Conservation (phyloP, 495 filamentous ascomycete species). For the Annulohypoxylon nitens region DNA sequence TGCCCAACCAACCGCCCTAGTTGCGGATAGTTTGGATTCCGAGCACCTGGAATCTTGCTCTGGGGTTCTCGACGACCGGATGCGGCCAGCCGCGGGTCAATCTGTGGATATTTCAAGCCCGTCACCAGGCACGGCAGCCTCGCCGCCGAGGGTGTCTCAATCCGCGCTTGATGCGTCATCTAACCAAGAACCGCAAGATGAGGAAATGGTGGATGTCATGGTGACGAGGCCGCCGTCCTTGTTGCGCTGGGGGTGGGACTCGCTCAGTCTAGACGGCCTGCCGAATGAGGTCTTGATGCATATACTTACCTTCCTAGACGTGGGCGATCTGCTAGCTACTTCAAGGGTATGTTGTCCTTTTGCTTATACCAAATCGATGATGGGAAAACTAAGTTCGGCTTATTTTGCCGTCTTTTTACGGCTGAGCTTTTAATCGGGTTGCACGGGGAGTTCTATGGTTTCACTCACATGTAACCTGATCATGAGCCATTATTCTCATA, state of each 20-base stretch:
- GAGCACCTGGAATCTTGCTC: slow-evolving; percentile 31
- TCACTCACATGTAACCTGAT: slow-evolving; percentile 41
- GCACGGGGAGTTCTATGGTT: slow-evolving; percentile 8
- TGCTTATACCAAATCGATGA: slow-evolving; percentile 22
- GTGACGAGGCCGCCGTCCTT: slow-evolving; percentile 30
- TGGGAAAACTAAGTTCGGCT: slow-evolving; percentile 23
- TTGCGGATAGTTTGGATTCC: slow-evolving; percentile 39
- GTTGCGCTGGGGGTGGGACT: slow-evolving; percentile 48
- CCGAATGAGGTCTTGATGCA: slow-evolving; percentile 70
- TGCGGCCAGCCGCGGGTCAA: slow-evolving; percentile 41
- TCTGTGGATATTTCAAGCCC: slow-evolving; percentile 27
- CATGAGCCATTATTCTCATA: slow-evolving; percentile 42
- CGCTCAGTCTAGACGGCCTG: slow-evolving; percentile 53
- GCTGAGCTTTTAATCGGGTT: slow-evolving; percentile 30
- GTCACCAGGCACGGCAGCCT: slow-evolving; percentile 33
- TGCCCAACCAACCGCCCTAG: slow-evolving; percentile 50
- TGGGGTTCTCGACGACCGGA: slow-evolving; percentile 24
- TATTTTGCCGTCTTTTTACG: slow-evolving; percentile 22
- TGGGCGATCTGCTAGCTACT: slow-evolving; percentile 67
- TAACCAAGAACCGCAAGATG: slow-evolving; percentile 11
- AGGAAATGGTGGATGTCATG: slow-evolving; percentile 34
- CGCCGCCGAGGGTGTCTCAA: slow-evolving; percentile 16
- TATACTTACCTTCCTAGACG: slow-evolving; percentile 68
- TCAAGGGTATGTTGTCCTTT: slow-evolving; percentile 64
- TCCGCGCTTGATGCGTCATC: slow-evolving; percentile 34